Percentiles rank a stretch among this genome's conserved stretches.
These are phyloP conservation scores for Chrysoporthe cubensis DNA, from an alignment of 2,329 filamentous ascomycete species.

Conservation along the genomic window DNA sequence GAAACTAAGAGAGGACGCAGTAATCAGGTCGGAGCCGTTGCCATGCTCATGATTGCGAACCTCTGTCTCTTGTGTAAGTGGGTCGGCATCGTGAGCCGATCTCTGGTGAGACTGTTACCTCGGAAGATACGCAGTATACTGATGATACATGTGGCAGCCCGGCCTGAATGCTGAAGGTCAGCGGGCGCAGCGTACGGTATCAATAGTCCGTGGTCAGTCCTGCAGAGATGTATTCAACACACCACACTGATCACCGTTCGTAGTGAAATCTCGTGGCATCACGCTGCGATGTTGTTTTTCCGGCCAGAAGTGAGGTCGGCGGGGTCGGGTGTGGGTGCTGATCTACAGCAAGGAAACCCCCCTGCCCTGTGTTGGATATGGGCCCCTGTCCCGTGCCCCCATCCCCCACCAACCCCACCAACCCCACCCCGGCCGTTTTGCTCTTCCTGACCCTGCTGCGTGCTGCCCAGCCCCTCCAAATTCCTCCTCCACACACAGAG, in stretches of 20 bases:
- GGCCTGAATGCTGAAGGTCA: neutral
- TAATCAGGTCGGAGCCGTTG: neutral
- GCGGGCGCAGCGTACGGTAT: neutral
- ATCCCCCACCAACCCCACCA: neutral
- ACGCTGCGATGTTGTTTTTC: neutral
- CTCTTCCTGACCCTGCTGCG: neutral
- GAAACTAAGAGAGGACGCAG: neutral
- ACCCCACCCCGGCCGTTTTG: neutral
- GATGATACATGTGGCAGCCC: neutral
- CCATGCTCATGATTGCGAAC: neutral
- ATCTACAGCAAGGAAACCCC: neutral
- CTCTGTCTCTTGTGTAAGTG: neutral
- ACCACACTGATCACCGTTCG: too few species aligned
- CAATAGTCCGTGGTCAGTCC: neutral
- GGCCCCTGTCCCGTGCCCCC: neutral
- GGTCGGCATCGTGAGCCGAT: neutral
- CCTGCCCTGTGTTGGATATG: neutral
- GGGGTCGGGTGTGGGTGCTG: neutral
- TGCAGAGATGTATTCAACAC: neutral
- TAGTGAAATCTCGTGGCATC: neutral
- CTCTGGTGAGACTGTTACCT: neutral
- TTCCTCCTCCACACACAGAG: neutral
- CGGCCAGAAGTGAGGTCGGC: neutral
- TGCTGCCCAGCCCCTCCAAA: slow-evolving; percentile 21
- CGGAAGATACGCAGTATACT: neutral